Evolutionary conservation across 2,329 filamentous ascomycete species (phyloP).

Genomic region (Pseudohalonectria lignicola): DNA sequence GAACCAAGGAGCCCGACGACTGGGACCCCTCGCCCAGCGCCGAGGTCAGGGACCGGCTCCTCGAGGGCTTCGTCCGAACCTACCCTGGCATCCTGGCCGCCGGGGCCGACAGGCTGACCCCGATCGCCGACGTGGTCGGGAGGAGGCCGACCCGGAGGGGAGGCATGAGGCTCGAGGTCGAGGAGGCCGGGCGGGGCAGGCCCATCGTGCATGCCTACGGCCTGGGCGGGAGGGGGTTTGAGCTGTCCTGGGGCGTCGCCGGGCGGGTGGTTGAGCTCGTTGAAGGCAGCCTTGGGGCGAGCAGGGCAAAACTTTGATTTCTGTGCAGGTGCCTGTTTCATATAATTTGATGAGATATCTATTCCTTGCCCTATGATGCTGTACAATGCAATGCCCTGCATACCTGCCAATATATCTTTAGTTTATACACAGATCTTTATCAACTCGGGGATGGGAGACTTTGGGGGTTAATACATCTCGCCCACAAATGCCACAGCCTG

Average conservation of each 20-base stretch:
- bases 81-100: conserved; percentile 19
- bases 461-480: too few species aligned
- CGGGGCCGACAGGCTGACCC: not conserved
- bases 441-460: too few species aligned
- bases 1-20: conserved; percentile 50
- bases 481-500: too few species aligned
- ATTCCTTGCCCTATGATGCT: too few species aligned
- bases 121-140: conserved; percentile 28
- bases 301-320: too few species aligned
- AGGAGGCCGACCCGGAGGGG: conserved; percentile 31
- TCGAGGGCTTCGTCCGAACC: conserved; percentile 24
- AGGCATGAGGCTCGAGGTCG: conserved; percentile 41
- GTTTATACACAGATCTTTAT: too few species aligned
- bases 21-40: conserved; percentile 38
- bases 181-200: conserved; percentile 14
- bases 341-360: too few species aligned
- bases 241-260: conserved; percentile 50
- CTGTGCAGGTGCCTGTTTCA: too few species aligned
- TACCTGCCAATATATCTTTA: too few species aligned
- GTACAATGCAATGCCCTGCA: too few species aligned
- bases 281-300: too few species aligned
- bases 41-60: conserved; percentile 33
- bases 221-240: conserved; percentile 48
- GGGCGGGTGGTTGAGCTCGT: conserved; percentile 33
- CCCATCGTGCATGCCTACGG: conserved; percentile 46